Evolutionary conservation across 768 basidiomycete species (phyloP).

Genomic region (Tricholoma matsutake): DNA sequence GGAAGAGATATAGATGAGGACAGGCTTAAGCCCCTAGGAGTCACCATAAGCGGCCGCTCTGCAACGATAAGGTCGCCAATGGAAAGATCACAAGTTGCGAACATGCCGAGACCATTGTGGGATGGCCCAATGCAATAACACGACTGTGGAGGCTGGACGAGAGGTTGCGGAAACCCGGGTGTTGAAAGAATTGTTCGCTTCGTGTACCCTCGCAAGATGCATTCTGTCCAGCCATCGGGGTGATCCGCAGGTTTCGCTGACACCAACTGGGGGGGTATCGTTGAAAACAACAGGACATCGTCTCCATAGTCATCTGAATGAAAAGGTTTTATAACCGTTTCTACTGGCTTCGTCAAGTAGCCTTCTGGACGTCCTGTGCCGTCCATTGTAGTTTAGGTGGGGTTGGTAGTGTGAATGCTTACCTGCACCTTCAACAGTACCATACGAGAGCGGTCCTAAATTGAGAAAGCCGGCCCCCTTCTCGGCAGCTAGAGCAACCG

Average conservation of each 20-base stretch:
- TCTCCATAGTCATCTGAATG: conserved; percentile 9
- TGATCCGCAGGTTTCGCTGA: neutral
- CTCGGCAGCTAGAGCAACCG: neutral
- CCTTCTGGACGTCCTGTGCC: neutral
- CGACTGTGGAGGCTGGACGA: conserved; percentile 6
- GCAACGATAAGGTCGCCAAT: conserved; percentile 21
- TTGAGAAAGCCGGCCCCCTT: neutral
- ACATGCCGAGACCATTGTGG: conserved; percentile 20
- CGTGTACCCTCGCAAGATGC: conserved; percentile 12
- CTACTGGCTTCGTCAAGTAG: neutral
- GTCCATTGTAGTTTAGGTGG: neutral
- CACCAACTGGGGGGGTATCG: conserved; percentile 1
- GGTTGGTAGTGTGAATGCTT: neutral
- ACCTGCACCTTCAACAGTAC: neutral
- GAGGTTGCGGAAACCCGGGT: conserved; percentile 11
- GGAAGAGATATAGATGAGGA: conserved; percentile 8
- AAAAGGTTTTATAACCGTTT: neutral
- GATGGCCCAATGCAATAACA: conserved; percentile 14
- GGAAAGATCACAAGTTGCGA: conserved; percentile 18
- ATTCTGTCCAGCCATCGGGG: conserved; percentile 14
- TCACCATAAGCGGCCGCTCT: conserved; percentile 19
- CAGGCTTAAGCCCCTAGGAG: conserved; percentile 17
- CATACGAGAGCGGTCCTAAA: neutral
- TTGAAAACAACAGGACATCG: conserved; percentile 10
- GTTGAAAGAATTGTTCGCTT: conserved; percentile 7